phyloP scores from a whole-genome alignment of 1,139 yeast genomes.

The Lodderomyces jiufengensis region DNA sequence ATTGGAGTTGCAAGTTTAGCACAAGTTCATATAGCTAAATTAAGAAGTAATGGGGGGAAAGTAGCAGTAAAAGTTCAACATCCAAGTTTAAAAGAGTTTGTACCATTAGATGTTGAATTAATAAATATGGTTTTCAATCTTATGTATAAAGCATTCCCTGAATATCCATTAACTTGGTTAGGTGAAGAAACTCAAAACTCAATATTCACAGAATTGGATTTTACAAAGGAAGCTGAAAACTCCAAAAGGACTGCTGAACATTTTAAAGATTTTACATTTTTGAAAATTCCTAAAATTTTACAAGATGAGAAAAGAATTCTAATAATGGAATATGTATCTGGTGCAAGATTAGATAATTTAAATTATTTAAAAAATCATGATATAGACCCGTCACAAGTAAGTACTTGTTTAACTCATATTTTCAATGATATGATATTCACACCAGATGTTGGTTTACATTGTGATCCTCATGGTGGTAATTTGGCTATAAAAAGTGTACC shows the following conservation, averaged over 20 bases:
- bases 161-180: slow-evolving; percentile 89
- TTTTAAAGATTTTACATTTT: slow-evolving; percentile 69
- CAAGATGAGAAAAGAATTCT: slow-evolving; percentile 68
- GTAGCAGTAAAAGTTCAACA: slow-evolving; percentile 97
- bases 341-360: slow-evolving; percentile 78
- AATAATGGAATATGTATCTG: slow-evolving; percentile 84
- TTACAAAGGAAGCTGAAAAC: slow-evolving; percentile 80
- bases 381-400: slow-evolving; percentile 75
- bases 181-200: slow-evolving; percentile 87
- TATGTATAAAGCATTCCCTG: slow-evolving; percentile 81
- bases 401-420: slow-evolving; percentile 81
- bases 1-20: slow-evolving; percentile 96
- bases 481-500: slow-evolving; percentile 64
- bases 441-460: slow-evolving; percentile 86
- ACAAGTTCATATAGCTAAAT: slow-evolving; percentile 81
- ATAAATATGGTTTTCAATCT: slow-evolving; percentile 73
- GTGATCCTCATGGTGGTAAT: slow-evolving; percentile 98
- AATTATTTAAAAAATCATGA: slow-evolving; percentile 56
- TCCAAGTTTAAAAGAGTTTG: slow-evolving; percentile 81
- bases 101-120: slow-evolving; percentile 81
- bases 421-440: slow-evolving; percentile 95
- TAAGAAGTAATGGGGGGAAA: slow-evolving; percentile 58
- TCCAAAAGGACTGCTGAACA: slow-evolving; percentile 66
- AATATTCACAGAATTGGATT: slow-evolving; percentile 84
- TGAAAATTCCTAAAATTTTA: slow-evolving; percentile 71